Conservation (phyloP, 2,329 filamentous ascomycete genomes). For the Trichophyton verrucosum region DNA sequence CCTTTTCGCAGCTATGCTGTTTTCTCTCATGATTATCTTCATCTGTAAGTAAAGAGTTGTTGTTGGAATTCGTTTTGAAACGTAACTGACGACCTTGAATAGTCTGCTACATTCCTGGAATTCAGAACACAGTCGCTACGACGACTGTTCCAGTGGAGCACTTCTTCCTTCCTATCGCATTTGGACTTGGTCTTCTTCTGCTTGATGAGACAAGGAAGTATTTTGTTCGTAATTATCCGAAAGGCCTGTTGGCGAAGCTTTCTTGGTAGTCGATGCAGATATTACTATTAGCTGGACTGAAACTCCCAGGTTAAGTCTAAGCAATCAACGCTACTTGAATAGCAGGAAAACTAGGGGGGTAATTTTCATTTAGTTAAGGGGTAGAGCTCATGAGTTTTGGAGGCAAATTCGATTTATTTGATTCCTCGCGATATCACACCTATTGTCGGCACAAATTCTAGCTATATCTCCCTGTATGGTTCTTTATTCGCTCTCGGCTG, state of each 20-base stretch:
- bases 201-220: slow-evolving; percentile 58
- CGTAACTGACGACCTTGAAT: slow-evolving; percentile 12
- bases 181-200: slow-evolving; percentile 52
- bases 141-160: slow-evolving; percentile 55
- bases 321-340: too few species aligned
- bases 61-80: not conserved
- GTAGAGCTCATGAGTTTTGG: too few species aligned
- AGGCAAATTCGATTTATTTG: too few species aligned
- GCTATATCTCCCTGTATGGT: too few species aligned
- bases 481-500: too few species aligned
- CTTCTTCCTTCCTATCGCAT: slow-evolving; percentile 64
- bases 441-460: too few species aligned
- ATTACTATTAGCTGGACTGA: not conserved
- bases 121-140: slow-evolving; percentile 51
- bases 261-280: slow-evolving; percentile 45
- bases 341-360: too few species aligned
- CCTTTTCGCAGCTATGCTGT: slow-evolving; percentile 57
- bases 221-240: slow-evolving; percentile 47
- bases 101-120: slow-evolving; percentile 48
- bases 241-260: slow-evolving; percentile 44
- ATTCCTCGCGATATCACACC: too few species aligned
- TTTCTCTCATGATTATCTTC: slow-evolving; percentile 56
- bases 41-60: slow-evolving; percentile 40
- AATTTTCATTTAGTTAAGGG: too few species aligned
- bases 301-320: not conserved